Percentiles rank a stretch among this genome's conserved stretches.
phyloP scores from a whole-genome alignment of 306 rosid genomes.

The Betula pendula region DNA sequence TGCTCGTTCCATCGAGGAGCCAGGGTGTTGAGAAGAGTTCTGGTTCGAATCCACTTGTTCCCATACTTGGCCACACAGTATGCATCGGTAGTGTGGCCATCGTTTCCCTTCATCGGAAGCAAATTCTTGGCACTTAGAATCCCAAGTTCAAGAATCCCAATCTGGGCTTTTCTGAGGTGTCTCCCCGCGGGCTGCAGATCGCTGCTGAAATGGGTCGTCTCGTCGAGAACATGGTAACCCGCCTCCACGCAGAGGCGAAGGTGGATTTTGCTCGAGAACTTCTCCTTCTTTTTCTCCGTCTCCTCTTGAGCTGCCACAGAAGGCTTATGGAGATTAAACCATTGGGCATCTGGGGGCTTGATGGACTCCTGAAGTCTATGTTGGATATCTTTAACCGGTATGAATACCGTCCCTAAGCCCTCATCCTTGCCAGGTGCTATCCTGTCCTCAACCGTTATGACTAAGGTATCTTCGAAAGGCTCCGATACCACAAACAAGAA shows the following conservation, averaged over 20 bases:
- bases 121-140: slow-evolving; percentile 79
- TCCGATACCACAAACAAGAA: slow-evolving; percentile 89
- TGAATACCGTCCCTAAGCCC: slow-evolving; percentile 58
- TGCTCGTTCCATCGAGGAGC: slow-evolving; percentile 96
- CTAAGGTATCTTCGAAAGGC: slow-evolving; percentile 76
- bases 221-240: slow-evolving; percentile 93
- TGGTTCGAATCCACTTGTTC: slow-evolving; percentile 88
- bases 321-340: slow-evolving; percentile 70
- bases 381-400: slow-evolving; percentile 52
- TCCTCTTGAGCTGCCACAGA: slow-evolving; percentile 45
- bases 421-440: slow-evolving; percentile 60
- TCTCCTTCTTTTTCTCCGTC: slow-evolving; percentile 71
- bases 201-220: slow-evolving; percentile 89
- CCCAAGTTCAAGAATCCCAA: slow-evolving; percentile 90
- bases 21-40: slow-evolving; percentile 76
- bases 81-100: slow-evolving; percentile 74
- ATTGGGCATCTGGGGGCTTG: slow-evolving; percentile 67
- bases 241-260: slow-evolving; percentile 64
- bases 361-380: slow-evolving; percentile 43
- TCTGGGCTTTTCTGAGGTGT: slow-evolving; percentile 54
- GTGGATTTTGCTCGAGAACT: slow-evolving; percentile 89
- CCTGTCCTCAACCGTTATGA: slow-evolving; percentile 65
- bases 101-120: slow-evolving; percentile 77
- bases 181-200: slow-evolving; percentile 89
- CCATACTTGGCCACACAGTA: slow-evolving; percentile 97